Percentiles rank a stretch among this genome's conserved stretches.
Conservation (phyloP, 2,329 filamentous ascomycete species). For the Sordariomycetes sp. region DNA sequence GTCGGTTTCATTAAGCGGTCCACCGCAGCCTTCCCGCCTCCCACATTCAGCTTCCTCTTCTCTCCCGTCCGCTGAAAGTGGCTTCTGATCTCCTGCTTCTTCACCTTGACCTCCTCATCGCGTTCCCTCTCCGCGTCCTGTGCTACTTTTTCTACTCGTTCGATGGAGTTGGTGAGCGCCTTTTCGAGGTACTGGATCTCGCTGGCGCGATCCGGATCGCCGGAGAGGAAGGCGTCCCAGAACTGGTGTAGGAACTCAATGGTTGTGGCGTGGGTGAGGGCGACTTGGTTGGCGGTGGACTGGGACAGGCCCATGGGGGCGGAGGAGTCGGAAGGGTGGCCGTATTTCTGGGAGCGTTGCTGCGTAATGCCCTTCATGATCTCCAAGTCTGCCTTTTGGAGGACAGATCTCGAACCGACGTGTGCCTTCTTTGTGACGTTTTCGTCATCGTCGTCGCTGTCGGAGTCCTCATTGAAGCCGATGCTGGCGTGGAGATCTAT, state of each 20-base stretch:
- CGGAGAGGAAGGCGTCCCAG: conserved; percentile 86
- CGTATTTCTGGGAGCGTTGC: conserved; percentile 50
- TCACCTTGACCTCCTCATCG: conserved; percentile 52
- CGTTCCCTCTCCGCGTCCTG: conserved; percentile 34
- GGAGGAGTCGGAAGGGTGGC: conserved; percentile 31
- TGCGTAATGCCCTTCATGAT: conserved; percentile 57
- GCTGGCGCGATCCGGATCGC: conserved; percentile 68
- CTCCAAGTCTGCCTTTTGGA: conserved; percentile 54
- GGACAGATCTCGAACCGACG: conserved; percentile 61
- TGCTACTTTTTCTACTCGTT: conserved; percentile 12
- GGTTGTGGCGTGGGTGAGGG: conserved; percentile 78
- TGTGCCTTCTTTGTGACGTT: conserved; percentile 34
- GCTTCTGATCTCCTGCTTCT: conserved; percentile 62
- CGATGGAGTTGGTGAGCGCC: conserved; percentile 64
- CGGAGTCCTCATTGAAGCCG: conserved; percentile 61
- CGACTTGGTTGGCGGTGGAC: conserved; percentile 49
- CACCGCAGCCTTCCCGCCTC: conserved; percentile 69
- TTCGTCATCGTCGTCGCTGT: conserved; percentile 51
- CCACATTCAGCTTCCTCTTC: conserved; percentile 63
- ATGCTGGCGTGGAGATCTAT: conserved; percentile 55
- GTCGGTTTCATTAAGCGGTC: conserved; percentile 69
- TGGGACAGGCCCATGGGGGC: conserved; percentile 45
- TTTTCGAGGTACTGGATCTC: conserved; percentile 79
- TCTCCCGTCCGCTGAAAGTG: conserved; percentile 65
- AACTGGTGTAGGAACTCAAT: conserved; percentile 97